Base-by-base conservation (phyloP, 306 rosid genomes). In the Leucaena leucocephala region DNA sequence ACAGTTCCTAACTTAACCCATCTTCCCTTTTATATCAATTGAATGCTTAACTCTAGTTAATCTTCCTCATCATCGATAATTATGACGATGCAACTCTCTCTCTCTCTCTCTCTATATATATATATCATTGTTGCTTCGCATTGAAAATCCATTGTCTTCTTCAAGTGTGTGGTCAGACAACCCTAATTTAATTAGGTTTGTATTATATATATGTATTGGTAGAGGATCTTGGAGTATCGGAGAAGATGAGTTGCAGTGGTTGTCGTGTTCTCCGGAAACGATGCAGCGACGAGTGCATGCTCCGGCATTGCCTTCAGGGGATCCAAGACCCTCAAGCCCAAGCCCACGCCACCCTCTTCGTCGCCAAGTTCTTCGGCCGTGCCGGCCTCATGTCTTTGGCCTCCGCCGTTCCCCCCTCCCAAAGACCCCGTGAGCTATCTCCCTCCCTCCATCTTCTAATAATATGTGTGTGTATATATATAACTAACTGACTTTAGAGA, bases 361-460 rank as follows among this genome's bases (percentile, higher is more conserved):
- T 92, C 43, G 87, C 97, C 89, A 92, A 87, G 81, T 92, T 88
- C 89, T 88, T 83, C 33, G 94, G 97, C 85, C 97, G 97, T 43
- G 89, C 97, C 57, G 44, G 89, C 77, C 90, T 92, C 85, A 76
- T 92, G 88, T 92, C 97, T 43, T 88, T 87, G 82, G 80, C 90
- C 66, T 85, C 90, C 82, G 48, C 86, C 21, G 91, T 92, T 16
- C 82, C 90, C n/a, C 49, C 82, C 48, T 39, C 69, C 77, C 91
- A 88, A 36, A 77, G 91, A 75, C 79, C 91, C 0, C 87, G 97
- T 92, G 79, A 10, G 27, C 22, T 8, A 6, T 38, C 68, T n/a
- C 21, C 6, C 9, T 52, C 21, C 17, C 58, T 49, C 27, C 27
- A 27, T 27, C 27, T 27, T 27, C 27, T 27, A 0, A 27, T 27